Conservation (phyloP, 2,329 filamentous ascomycete genomes). For the Colletotrichum brevisporum region DNA sequence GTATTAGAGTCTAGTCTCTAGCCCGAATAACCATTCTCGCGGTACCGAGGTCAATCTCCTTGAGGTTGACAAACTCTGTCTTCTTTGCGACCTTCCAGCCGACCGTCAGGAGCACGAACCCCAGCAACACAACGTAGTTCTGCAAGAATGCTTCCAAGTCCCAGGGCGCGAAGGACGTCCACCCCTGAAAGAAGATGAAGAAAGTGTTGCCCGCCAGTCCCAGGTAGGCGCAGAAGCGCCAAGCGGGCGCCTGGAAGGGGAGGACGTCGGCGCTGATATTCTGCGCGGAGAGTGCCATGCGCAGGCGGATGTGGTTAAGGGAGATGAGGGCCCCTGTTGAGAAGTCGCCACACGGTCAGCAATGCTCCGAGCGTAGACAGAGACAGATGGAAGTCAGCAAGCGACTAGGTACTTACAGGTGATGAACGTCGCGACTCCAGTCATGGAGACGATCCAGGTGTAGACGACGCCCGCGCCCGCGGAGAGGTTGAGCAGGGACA, state of each 20-base stretch:
- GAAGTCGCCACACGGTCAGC: background rate
- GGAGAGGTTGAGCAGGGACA: slow-evolving; percentile 41
- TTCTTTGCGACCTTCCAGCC: slow-evolving; percentile 2
- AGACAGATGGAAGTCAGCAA: background rate
- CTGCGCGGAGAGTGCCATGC: slow-evolving; percentile 1
- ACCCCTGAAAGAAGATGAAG: slow-evolving; percentile 21
- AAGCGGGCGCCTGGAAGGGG: slow-evolving; percentile 6
- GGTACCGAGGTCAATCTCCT: slow-evolving; percentile 10
- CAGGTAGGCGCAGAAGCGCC: slow-evolving; percentile 4
- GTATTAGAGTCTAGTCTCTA: background rate
- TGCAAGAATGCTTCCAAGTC: slow-evolving; percentile 9
- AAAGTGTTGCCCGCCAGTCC: background rate
- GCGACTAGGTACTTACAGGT: slow-evolving; percentile 13
- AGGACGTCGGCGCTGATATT: slow-evolving; percentile 3
- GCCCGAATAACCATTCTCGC: slow-evolving; percentile 1
- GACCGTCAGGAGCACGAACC: background rate
- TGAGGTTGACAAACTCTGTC: background rate
- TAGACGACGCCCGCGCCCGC: slow-evolving; percentile 11
- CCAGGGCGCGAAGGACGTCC: slow-evolving; percentile 11
- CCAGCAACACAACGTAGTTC: slow-evolving; percentile 10
- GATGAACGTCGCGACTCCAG: slow-evolving; percentile 19
- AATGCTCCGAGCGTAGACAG: background rate
- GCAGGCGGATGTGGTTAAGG: slow-evolving; percentile 9
- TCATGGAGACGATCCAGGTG: slow-evolving; percentile 26
- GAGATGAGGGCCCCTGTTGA: slow-evolving; percentile 7